Base-by-base conservation (phyloP, 2,329 filamentous ascomycete genomes). In the Incumbomyces lentus region DNA sequence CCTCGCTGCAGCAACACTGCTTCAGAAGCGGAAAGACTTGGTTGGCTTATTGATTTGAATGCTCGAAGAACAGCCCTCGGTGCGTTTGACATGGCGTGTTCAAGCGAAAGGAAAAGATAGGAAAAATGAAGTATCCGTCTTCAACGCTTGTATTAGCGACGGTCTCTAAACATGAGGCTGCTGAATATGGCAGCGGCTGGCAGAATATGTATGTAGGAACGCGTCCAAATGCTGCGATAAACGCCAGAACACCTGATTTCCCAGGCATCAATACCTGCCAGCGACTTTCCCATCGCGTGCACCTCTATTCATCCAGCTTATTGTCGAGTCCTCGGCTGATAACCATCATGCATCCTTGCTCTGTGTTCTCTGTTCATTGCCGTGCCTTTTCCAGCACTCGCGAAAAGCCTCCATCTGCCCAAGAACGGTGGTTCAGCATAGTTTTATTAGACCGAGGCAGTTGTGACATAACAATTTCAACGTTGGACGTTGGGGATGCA, bases 341-440 rank as follows among this genome's bases (percentile, higher is more conserved):
- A 32, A n/a, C 40, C 11, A 10, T 39, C 16, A 40, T 11, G 38
- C 75, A 61, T 94, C 82, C 61, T 87, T 90, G 35, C 76, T 81
- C 45, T 75, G 75, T 0, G 89, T 95, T 59, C 92, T 78, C 63
- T 84, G 70, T 58, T 94, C 82, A 64, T 96, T 96, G 40, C 87
- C 82, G 58, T 93, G 82, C 53, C 73, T 74, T 68, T 93, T 95
- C 90, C 90, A 96, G 66, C 90, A 96, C 58, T 83, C 76, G 59
- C 81, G 81, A 63, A 96, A 96, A 2, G 76, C 74, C 61, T 92
- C 83, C 84, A 96, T 93, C 90, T 96, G 56, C 40, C 8, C 13
- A 6, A 46, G 18, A 14, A 22, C 26, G 22, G 13, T 26, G 22
- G 22, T 26, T 26, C 8, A 26, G 22, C 22, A 26, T 5, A 5